Base-by-base conservation (phyloP, 208 protist genomes). In the Trypanosomatidae sp. region DNA sequence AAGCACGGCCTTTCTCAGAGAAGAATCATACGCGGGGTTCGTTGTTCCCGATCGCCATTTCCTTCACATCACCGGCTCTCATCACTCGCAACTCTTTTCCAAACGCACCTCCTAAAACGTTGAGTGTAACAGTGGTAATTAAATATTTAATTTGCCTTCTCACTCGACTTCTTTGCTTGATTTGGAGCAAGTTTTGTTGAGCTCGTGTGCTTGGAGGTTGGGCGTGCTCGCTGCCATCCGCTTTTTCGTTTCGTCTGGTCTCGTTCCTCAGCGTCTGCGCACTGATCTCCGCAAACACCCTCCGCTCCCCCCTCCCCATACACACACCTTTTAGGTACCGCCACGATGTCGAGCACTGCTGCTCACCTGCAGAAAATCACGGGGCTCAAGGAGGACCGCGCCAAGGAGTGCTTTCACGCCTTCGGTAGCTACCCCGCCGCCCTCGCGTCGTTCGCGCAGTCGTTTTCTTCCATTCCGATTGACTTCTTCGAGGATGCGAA, bases 371-470 rank as follows among this genome's bases (percentile, higher is more conserved):
- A 85, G 58, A 73, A 65, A 22, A 41, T 92, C 39, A 96, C 91
- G 0, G 91, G 91, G 46, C 78, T 96, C 25, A 92, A 83, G 65
- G 64, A 44, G 28, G 73, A 67, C 22, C 68, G 69, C 22, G 89
- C 89, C 15, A 88, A 87, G 66, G 75, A 85, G 65, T 92, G 87
- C 71, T 91, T 91, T 73, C 83, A 88, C 17, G 68, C 67, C 17
- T 87, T 84, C 74, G 87, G 84, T 13, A 85, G 80, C 68, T 95
- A 92, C 64, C 74, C 80, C 12, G 81, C 74, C 15, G 90, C 89
- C 9, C 74, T 97, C 17, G 92, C 87, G 5, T 92, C 90, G 19
- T 97, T 97, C 71, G 90, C 83, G 12, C 90, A 95, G 69, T 91
- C 82, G 47, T 92, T 83, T 62, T 49, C 83, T 0, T 56, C 65